phyloP scores from a whole-genome alignment of 148 eudicot species.

The Rhododendron ovatum region DNA sequence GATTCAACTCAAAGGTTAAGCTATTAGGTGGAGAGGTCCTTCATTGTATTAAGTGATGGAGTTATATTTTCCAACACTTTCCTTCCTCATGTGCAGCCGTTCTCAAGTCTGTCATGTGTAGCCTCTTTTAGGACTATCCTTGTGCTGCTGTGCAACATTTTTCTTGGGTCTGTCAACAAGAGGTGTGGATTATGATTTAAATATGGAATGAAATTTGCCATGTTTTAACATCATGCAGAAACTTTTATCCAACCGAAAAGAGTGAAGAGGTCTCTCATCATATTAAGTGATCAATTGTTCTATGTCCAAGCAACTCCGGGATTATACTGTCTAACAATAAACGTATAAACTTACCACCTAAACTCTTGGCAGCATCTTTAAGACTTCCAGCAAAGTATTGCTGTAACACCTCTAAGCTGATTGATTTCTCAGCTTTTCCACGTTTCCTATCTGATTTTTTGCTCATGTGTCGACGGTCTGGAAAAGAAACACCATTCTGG shows the following conservation, averaged over 20 bases:
- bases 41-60: neutral
- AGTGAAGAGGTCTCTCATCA: neutral
- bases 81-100: neutral
- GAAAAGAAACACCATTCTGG: constrained; percentile 22
- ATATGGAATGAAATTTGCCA: neutral
- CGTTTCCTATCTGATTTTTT: constrained; percentile 54
- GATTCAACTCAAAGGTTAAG: neutral
- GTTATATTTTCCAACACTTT: neutral
- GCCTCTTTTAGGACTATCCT: neutral
- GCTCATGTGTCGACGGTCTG: constrained; percentile 30
- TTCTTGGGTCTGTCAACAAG: neutral
- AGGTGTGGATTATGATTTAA: neutral
- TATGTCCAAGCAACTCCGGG: neutral
- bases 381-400: constrained; percentile 86
- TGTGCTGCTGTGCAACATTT: neutral
- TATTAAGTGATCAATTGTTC: neutral
- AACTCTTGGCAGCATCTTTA: constrained; percentile 87
- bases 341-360: constrained; percentile 56
- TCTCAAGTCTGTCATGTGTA: neutral
- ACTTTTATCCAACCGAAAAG: neutral
- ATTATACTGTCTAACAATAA: neutral
- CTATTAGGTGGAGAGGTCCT: neutral
- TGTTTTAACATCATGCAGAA: neutral
- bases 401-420: constrained; percentile 83
- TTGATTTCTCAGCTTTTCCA: constrained; percentile 88